phyloP scores from a whole-genome alignment of 1,284 basidiomycete genomes.

The Moesziomyces parantarcticus region DNA sequence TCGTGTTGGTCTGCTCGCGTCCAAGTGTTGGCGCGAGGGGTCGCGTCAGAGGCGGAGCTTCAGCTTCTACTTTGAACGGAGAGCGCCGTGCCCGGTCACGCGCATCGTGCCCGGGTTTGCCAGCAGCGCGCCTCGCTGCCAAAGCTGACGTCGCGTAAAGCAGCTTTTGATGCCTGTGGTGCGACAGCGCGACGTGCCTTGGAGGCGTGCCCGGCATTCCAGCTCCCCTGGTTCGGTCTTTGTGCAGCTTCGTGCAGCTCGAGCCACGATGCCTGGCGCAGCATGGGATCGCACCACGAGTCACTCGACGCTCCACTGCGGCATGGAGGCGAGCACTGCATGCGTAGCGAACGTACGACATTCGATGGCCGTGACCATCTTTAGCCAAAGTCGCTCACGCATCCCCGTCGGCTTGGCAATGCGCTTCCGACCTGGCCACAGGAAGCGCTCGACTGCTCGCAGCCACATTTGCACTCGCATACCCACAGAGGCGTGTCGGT shows the following conservation, averaged over 20 bases:
- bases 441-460: no score
- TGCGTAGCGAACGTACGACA: not conserved
- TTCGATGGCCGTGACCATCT: not conserved
- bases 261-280: not conserved
- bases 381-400: not conserved
- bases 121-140: not conserved
- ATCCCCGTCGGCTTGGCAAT: not conserved
- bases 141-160: not conserved
- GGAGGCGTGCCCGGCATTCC: not conserved
- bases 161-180: not conserved
- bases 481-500: no score
- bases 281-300: no score
- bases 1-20: constrained; percentile 11
- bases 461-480: no score
- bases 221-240: not conserved
- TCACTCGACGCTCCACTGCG: no score
- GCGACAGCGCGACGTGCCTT: not conserved
- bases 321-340: no score
- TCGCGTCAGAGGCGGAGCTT: constrained; percentile 17
- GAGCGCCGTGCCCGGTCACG: no score
- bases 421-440: no score
- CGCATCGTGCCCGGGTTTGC: not conserved
- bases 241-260: not conserved
- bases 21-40: not conserved
- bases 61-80: not conserved